Evolutionary conservation across 805 yeast species (phyloP), one percentile per base, ranked within the genome.

Genomic region (Saccharomycopsis fodiens): DNA sequence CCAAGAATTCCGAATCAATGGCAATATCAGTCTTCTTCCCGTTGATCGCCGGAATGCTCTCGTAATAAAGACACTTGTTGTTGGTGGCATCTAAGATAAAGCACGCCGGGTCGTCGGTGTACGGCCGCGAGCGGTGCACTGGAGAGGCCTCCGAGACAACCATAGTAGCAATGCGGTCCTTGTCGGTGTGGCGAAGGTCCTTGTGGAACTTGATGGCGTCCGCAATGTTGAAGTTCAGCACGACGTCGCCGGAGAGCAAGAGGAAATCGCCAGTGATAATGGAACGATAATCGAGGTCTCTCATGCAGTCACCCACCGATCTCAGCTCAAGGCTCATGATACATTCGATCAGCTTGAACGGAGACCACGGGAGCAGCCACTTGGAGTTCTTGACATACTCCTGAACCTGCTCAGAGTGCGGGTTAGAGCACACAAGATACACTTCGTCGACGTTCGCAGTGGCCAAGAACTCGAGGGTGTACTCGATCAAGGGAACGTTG

Each of bases 241-340:
- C 86, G 16, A 91, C 94, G 61, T 93, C 98, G 51, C 98, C 98
- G 6, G 94, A 79, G 27, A 93, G 85, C 31, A 93, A 70, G 46
- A 93, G 67, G 57, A 93, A 93, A 63, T 93, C 98, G 12, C 94
- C 89, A 1, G 85, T 78, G 42, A 93, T 85, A 47, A 91, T 67
- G 4, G 96, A 96, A 55, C 95, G 72, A 50, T 85, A 81, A 62
- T 93, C 98, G 48, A 93, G 68, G 59, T 91, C 97, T 61, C 98
- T 75, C 95, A 93, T 85, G 17, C 95, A 94, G 65, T 93, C 98
- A 54, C 98, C 98, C 8, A 91, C 95, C 22, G 95, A 85, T 62
- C 89, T 69, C 8, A 93, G 80, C 61, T 91, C 96, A 40, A 87
- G 77, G 20, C 94, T 78, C 71, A 85, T 74, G 44, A 91, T 76